These are phyloP conservation scores for Cyclotella choctawhatcheeana DNA, from an alignment of 108 stramenopile genomes.

Conservation along the genomic window DNA sequence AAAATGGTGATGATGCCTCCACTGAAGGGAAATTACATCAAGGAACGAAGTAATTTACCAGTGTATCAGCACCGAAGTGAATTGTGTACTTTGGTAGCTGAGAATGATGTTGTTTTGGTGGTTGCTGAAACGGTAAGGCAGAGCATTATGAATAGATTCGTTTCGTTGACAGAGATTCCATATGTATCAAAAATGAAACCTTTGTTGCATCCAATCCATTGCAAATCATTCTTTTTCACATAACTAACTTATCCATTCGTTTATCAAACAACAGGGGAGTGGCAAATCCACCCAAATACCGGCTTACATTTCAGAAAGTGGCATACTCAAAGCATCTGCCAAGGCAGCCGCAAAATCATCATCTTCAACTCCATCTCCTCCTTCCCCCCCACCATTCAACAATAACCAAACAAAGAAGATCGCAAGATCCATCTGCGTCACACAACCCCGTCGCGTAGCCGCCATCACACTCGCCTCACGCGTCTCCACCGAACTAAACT, in stretches of 20 bases:
- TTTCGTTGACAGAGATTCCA: too few relatives aligned
- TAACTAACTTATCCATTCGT: too few relatives aligned
- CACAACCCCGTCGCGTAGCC: conserved; percentile 97
- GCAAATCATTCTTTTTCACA: too few relatives aligned
- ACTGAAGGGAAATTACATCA: conserved; percentile 52
- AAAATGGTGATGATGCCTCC: conserved; percentile 47
- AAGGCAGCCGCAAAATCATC: too few relatives aligned
- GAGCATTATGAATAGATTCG: not conserved
- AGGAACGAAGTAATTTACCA: conserved; percentile 57
- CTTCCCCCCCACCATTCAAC: too few relatives aligned
- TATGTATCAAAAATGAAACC: too few relatives aligned
- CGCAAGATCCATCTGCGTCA: too few relatives aligned
- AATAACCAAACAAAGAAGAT: conserved; percentile 56
- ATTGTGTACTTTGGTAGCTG: conserved; percentile 49
- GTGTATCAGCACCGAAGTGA: conserved; percentile 68
- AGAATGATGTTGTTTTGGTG: conserved; percentile 71
- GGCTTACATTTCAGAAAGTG: conserved; percentile 67
- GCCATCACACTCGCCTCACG: conserved; percentile 94
- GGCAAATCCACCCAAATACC: conserved; percentile 91
- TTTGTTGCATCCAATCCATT: too few relatives aligned
- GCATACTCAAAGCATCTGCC: too few relatives aligned
- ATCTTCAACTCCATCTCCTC: too few relatives aligned
- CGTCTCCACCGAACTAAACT: conserved; percentile 88
- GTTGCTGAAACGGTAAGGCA: conserved; percentile 69
- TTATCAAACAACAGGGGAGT: conserved; percentile 35